phyloP scores from a whole-genome alignment of 2,329 filamentous ascomycete species.

The Hypomyces rosellus region DNA sequence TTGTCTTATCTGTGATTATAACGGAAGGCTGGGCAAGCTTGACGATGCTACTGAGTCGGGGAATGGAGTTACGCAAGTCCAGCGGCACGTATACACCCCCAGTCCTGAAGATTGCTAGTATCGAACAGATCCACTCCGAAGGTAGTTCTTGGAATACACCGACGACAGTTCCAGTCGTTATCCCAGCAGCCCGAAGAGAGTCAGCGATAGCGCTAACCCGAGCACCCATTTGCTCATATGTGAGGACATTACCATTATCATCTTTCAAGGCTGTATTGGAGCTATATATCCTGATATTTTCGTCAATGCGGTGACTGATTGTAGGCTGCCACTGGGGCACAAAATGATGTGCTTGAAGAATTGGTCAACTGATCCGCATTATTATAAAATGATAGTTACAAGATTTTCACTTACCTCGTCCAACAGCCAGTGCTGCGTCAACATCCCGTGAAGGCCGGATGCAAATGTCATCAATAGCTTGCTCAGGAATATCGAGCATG shows the following conservation, averaged over 20 bases:
- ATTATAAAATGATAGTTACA: no score
- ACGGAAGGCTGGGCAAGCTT: conserved; percentile 8
- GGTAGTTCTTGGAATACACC: conserved; percentile 34
- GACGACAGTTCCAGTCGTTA: conserved; percentile 22
- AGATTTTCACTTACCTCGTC: no score
- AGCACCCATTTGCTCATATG: conserved; percentile 29
- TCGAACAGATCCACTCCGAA: conserved; percentile 28
- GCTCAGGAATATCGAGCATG: no score
- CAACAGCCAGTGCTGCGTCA: no score
- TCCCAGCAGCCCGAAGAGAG: conserved; percentile 15
- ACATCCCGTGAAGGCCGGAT: no score
- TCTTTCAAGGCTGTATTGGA: conserved; percentile 16
- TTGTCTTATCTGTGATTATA: neutral
- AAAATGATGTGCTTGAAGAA: conserved; percentile 10
- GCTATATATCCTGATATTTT: conserved; percentile 21
- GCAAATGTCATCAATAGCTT: no score
- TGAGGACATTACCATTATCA: conserved; percentile 16
- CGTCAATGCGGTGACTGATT: conserved; percentile 28
- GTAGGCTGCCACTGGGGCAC: conserved; percentile 27
- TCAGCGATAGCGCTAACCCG: conserved; percentile 27
- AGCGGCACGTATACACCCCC: conserved; percentile 34
- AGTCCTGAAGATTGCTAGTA: conserved; percentile 35
- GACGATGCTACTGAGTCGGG: conserved; percentile 26
- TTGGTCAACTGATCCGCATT: no score
- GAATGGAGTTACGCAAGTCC: conserved; percentile 26